phyloP scores from a whole-genome alignment of 305 asterid genomes.

The Fraxinus greggii region DNA sequence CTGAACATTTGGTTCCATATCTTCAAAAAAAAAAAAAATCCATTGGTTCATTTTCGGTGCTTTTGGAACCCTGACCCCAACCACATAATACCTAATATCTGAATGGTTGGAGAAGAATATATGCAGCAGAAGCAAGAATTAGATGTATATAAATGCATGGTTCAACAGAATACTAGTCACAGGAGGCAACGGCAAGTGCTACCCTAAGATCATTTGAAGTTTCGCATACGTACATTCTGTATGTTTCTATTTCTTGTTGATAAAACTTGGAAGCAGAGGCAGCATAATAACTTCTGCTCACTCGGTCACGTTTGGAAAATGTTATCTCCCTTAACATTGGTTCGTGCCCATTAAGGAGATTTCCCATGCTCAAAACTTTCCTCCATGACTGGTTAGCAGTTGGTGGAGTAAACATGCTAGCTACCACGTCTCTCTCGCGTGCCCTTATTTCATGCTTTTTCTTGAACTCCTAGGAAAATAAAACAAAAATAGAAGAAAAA shows the following conservation, averaged over 20 bases:
- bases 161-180: slow-evolving; percentile 34
- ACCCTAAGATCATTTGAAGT: slow-evolving; percentile 87
- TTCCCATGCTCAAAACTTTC: slow-evolving; percentile 89
- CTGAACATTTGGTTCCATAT: too few relatives aligned
- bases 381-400: slow-evolving; percentile 94
- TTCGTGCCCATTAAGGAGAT: slow-evolving; percentile 88
- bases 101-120: neutral
- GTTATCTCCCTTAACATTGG: slow-evolving; percentile 75
- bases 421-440: slow-evolving; percentile 54
- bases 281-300: slow-evolving; percentile 61
- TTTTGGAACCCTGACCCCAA: too few relatives aligned
- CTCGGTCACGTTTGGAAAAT: slow-evolving; percentile 63
- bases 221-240: slow-evolving; percentile 78
- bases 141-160: neutral
- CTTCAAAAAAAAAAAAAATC: too few relatives aligned
- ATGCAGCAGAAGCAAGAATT: neutral
- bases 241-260: slow-evolving; percentile 69
- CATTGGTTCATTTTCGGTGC: too few relatives aligned
- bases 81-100: neutral
- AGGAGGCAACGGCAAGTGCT: slow-evolving; percentile 84
- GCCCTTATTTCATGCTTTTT: slow-evolving; percentile 51
- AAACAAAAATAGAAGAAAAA: neutral
- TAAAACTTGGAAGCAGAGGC: slow-evolving; percentile 39
- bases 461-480: slow-evolving; percentile 41
- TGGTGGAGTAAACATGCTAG: slow-evolving; percentile 71